Percentiles rank a stretch among this genome's conserved stretches.
These are phyloP conservation scores for Basidiobolus meristosporus DNA, from an alignment of 371 early-diverging fungal species.

Conservation along the genomic window DNA sequence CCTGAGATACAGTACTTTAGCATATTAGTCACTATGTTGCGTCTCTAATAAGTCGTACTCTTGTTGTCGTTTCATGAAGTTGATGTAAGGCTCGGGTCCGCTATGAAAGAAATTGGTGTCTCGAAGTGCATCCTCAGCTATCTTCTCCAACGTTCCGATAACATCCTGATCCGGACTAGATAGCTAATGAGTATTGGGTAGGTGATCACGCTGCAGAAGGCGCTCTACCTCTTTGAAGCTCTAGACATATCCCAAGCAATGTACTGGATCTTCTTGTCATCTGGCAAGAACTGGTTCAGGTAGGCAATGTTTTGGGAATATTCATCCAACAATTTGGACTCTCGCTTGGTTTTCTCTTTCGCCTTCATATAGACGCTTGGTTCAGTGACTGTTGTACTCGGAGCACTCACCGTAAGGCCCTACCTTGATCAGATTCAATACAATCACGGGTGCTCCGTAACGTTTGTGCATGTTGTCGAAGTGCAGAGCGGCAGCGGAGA, in stretches of 20 bases:
- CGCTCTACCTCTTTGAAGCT: slow-evolving; percentile 63
- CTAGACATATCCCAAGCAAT: slow-evolving; percentile 96
- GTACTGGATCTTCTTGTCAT: slow-evolving; percentile 69
- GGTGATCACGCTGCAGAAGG: not conserved
- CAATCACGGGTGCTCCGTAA: slow-evolving; percentile 78
- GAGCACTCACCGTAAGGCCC: not conserved
- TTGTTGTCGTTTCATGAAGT: slow-evolving; percentile 18
- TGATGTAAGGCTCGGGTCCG: slow-evolving; percentile 50
- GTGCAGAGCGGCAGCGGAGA: slow-evolving; percentile 74
- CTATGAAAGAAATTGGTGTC: slow-evolving; percentile 85
- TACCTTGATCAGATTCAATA: slow-evolving; percentile 82
- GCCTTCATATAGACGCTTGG: slow-evolving; percentile 13
- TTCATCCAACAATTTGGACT: slow-evolving; percentile 70
- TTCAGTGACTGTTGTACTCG: not conserved
- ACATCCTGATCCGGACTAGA: slow-evolving; percentile 69
- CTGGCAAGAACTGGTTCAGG: slow-evolving; percentile 72
- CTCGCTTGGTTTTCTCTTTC: slow-evolving; percentile 77
- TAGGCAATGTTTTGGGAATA: slow-evolving; percentile 64
- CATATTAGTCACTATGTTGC: not conserved
- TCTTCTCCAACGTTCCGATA: slow-evolving; percentile 67
- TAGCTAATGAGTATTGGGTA: not conserved
- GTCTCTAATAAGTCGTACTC: slow-evolving; percentile 5
- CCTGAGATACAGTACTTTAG: no score
- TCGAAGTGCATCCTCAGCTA: slow-evolving; percentile 67
- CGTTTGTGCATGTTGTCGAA: slow-evolving; percentile 77